Conservation (phyloP, 345 rosid genomes). For the Turritis glabra region DNA sequence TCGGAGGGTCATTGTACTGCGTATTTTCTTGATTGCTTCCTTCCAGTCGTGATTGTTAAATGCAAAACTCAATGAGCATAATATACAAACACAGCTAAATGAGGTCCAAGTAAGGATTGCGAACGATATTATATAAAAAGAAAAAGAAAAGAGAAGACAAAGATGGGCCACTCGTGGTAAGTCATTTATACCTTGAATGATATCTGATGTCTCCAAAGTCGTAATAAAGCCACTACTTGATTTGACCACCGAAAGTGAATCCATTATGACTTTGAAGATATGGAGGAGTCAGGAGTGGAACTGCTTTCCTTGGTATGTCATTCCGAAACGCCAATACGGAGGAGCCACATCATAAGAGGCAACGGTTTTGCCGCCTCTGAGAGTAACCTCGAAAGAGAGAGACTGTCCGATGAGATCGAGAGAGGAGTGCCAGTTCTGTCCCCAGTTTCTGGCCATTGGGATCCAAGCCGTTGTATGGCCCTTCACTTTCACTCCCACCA, state of each 20-base stretch:
- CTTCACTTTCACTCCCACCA: slow-evolving; percentile 79
- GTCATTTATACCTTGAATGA: background rate
- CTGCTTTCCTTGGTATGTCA: slow-evolving; percentile 83
- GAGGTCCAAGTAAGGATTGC: background rate
- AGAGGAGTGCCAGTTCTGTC: slow-evolving; percentile 80
- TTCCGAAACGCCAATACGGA: slow-evolving; percentile 76
- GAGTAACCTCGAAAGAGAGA: slow-evolving; percentile 82
- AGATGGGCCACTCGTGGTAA: background rate
- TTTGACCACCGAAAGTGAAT: slow-evolving; percentile 28
- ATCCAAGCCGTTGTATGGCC: slow-evolving; percentile 94
- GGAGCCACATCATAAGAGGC: slow-evolving; percentile 87
- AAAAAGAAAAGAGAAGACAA: background rate
- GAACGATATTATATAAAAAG: background rate
- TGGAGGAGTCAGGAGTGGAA: slow-evolving; percentile 44
- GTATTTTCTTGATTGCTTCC: background rate
- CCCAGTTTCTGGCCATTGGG: slow-evolving; percentile 96
- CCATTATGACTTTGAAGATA: background rate
- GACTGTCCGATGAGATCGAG: slow-evolving; percentile 78
- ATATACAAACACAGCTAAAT: background rate
- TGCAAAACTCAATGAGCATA: slow-evolving; percentile 11
- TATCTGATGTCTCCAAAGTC: slow-evolving; percentile 8
- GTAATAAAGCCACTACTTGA: background rate
- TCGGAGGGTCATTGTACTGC: background rate
- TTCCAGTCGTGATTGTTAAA: slow-evolving; percentile 5
- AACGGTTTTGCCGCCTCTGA: slow-evolving; percentile 56